phyloP scores from a whole-genome alignment of 1,284 basidiomycete species.

The Fistulina hepatica region DNA sequence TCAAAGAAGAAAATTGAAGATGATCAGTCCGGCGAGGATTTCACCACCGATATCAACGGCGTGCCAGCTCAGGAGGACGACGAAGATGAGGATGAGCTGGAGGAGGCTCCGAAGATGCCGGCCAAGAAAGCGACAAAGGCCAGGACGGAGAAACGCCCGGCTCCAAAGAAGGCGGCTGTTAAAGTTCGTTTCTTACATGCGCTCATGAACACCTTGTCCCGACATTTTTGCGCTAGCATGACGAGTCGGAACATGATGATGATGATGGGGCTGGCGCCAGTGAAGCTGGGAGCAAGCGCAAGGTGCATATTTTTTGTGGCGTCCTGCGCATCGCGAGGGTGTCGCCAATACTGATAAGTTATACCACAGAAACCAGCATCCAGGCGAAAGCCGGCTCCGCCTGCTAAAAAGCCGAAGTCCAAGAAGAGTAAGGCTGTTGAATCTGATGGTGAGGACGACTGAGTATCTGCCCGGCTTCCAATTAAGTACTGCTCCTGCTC shows the following conservation, averaged over 20 bases:
- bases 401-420: conserved; percentile 31
- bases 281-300: conserved; percentile 33
- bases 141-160: conserved; percentile 11
- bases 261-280: conserved; percentile 24
- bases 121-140: conserved; percentile 15
- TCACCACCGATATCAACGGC: conserved; percentile 28
- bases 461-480: no score
- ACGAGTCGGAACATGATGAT: conserved; percentile 13
- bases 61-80: conserved; percentile 25
- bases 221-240: neutral
- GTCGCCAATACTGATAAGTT: conserved; percentile 1
- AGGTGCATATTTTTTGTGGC: conserved; percentile 26
- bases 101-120: conserved; percentile 28
- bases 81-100: conserved; percentile 25
- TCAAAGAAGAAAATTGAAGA: conserved; percentile 28
- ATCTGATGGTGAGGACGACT: conserved; percentile 25
- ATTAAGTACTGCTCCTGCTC: no score
- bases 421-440: conserved; percentile 30
- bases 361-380: conserved; percentile 24
- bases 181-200: conserved; percentile 11
- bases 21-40: conserved; percentile 32
- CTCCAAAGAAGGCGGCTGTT: conserved; percentile 20
- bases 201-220: neutral
- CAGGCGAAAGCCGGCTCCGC: conserved; percentile 25
- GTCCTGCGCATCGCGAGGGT: neutral